Evolutionary conservation across 2,329 filamentous ascomycete species (phyloP).

Genomic region (Claviceps monticola): DNA sequence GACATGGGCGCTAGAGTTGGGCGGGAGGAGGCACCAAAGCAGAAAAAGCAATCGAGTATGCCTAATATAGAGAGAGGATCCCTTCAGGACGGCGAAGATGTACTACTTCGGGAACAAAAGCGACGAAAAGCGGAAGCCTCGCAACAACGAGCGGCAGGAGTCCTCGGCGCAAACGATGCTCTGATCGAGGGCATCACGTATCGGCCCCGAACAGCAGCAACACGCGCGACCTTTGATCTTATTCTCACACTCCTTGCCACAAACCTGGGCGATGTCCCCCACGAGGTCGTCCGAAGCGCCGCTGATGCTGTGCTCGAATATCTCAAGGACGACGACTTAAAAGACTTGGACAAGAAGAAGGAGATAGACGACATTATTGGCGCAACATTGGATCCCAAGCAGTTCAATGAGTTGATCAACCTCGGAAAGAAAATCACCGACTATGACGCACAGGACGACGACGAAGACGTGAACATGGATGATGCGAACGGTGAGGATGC

Average conservation of each 20-base stretch:
- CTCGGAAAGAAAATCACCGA: conserved; percentile 98
- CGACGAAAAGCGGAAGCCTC: conserved; percentile 66
- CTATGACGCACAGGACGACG: conserved; percentile 91
- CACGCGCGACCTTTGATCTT: conserved; percentile 83
- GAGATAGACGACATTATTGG: conserved; percentile 90
- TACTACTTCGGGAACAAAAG: conserved; percentile 69
- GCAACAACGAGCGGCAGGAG: conserved; percentile 58
- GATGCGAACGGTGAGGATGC: conserved; percentile 49
- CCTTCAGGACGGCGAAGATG: conserved; percentile 68
- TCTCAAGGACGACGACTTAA: conserved; percentile 87
- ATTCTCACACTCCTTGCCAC: conserved; percentile 83
- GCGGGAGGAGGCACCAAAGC: conserved; percentile 65
- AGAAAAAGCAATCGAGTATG: conserved; percentile 59
- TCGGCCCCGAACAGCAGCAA: conserved; percentile 79
- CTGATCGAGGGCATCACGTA: conserved; percentile 87
- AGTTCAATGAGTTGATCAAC: conserved; percentile 95
- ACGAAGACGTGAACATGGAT: conserved; percentile 69
- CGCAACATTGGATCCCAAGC: conserved; percentile 65
- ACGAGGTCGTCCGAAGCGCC: conserved; percentile 83
- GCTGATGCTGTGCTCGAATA: conserved; percentile 85
- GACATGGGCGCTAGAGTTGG: conserved; percentile 86
- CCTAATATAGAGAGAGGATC: conserved; percentile 61
- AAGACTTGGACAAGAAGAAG: conserved; percentile 97
- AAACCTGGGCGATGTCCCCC: conserved; percentile 81
- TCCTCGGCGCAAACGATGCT: conserved; percentile 72